Evolutionary conservation across 257 asterid genomes (phyloP).

Genomic region (Solanum boliviense): DNA sequence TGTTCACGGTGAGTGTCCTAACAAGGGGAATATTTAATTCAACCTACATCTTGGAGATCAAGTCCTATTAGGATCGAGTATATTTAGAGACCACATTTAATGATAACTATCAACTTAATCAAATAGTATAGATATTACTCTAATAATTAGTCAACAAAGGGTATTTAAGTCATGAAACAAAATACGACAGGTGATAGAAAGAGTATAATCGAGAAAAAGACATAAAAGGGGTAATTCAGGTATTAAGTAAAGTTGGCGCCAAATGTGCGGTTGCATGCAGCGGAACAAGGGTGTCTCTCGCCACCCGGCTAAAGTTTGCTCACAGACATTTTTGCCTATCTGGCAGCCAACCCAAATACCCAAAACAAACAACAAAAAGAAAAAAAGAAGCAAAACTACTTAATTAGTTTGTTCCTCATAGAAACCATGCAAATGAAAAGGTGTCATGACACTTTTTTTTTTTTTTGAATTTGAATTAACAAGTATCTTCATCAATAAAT

Average conservation of each 20-base stretch:
- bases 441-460: background rate
- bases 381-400: background rate
- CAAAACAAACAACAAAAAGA: background rate
- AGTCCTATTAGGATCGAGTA: background rate
- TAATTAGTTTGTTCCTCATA: background rate
- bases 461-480: background rate
- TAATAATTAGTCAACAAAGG: background rate
- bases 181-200: background rate
- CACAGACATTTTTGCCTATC: background rate
- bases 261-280: constrained; percentile 29
- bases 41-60: background rate
- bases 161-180: background rate
- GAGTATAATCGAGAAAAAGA: background rate
- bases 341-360: background rate
- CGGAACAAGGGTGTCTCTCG: constrained; percentile 11
- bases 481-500: background rate
- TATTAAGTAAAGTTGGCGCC: background rate
- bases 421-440: background rate
- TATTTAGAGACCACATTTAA: background rate
- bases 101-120: background rate
- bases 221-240: background rate
- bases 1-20: background rate
- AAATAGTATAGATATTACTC: background rate
- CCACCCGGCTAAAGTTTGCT: background rate
- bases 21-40: background rate